A percentile compares a stretch with the other conserved stretches of the same genome.
phyloP scores from a whole-genome alignment of 129 eudicot species.

The Flaveria bidentis region DNA sequence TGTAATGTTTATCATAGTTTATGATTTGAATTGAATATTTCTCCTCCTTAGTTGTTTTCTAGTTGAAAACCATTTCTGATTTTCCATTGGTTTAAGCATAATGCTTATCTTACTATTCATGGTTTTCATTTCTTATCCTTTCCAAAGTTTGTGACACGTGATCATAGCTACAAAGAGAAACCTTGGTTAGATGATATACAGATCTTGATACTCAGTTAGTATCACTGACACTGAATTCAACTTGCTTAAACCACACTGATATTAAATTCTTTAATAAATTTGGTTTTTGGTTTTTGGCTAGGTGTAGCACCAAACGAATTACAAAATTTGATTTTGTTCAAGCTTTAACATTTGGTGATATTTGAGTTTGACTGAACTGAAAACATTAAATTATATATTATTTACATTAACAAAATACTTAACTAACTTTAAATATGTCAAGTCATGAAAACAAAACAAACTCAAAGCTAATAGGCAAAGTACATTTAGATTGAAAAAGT shows the following conservation, averaged over 20 bases:
- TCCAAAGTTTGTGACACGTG: too few species aligned
- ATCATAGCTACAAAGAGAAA: too few species aligned
- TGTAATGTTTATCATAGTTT: background rate
- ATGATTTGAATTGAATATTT: background rate
- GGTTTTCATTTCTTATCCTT: too few species aligned
- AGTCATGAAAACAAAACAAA: slow-evolving; percentile 17
- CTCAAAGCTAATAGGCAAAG: background rate
- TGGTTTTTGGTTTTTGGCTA: too few species aligned
- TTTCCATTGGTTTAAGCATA: background rate
- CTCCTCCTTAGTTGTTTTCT: background rate
- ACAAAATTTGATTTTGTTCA: background rate
- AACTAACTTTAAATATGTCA: background rate
- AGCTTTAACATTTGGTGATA: background rate
- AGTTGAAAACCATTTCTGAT: background rate
- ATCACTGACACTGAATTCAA: background rate
- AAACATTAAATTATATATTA: background rate
- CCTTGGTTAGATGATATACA: background rate
- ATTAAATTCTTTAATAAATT: too few species aligned
- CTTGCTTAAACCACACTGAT: background rate
- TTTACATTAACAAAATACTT: background rate
- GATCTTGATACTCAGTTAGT: background rate
- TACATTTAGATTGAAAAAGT: background rate
- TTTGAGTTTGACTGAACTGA: background rate
- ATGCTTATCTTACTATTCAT: too few species aligned
- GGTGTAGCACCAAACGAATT: too few species aligned